Conservation (phyloP, 768 basidiomycete species). For the Mycena rebaudengoi region DNA sequence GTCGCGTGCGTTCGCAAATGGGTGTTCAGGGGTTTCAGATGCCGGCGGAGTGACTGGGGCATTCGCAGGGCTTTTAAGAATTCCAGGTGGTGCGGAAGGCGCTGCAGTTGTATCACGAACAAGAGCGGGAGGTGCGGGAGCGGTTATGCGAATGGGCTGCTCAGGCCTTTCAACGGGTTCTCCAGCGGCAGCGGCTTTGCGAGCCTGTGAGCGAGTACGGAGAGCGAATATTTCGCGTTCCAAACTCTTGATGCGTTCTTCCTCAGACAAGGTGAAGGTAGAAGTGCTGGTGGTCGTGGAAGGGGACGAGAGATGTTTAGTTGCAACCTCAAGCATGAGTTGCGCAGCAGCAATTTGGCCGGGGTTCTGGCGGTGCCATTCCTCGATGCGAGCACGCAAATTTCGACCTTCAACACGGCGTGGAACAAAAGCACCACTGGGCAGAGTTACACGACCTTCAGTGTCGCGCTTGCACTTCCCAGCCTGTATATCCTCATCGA, state of each 20-base stretch:
- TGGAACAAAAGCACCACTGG: conserved; percentile 33
- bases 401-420: conserved; percentile 1
- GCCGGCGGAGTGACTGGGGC: background rate
- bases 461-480: conserved; percentile 32
- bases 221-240: conserved; percentile 1
- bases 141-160: background rate
- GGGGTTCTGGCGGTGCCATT: conserved; percentile 19
- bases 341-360: conserved; percentile 12
- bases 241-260: background rate
- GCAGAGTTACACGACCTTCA: conserved; percentile 32
- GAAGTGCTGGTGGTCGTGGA: background rate
- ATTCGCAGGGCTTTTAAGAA: too few species aligned
- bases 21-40: background rate
- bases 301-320: background rate
- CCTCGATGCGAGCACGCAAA: conserved; percentile 6
- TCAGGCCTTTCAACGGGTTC: background rate
- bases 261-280: conserved; percentile 1
- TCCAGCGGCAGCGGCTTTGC: background rate
- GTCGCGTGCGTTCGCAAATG: conserved; percentile 11
- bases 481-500: conserved; percentile 25
- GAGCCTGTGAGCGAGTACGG: conserved; percentile 5
- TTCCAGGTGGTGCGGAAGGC: background rate
- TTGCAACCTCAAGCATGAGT: background rate
- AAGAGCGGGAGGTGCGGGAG: conserved; percentile 16
- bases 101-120: background rate